Evolutionary conservation across 1,284 basidiomycete genomes (phyloP).

Genomic region (Leucoagaricus sp.): DNA sequence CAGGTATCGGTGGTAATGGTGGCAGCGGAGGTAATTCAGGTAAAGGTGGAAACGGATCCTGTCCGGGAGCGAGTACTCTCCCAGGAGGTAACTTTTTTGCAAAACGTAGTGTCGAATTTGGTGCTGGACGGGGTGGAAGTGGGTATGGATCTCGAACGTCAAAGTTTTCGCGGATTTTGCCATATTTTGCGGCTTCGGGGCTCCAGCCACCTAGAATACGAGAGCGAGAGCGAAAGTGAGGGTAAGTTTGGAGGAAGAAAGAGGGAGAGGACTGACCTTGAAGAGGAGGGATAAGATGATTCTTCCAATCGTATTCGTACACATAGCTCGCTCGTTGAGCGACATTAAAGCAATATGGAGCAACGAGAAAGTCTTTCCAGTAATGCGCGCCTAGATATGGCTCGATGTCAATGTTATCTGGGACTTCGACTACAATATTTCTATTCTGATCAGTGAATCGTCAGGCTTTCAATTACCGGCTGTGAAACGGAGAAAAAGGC

Average conservation of each 20-base stretch:
- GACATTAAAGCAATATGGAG: conserved; percentile 15
- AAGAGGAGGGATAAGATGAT: conserved; percentile 29
- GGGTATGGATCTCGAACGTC: conserved; percentile 30
- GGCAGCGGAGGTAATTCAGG: not conserved
- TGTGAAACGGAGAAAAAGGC: too few species aligned
- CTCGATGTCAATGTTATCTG: conserved; percentile 29
- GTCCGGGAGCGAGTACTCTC: not conserved
- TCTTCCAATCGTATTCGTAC: conserved; percentile 37
- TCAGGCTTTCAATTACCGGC: too few species aligned
- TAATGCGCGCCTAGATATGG: conserved; percentile 33
- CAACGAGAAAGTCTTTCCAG: conserved; percentile 26
- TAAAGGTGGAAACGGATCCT: not conserved
- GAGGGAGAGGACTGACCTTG: conserved; percentile 22
- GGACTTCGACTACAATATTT: conserved; percentile 38
- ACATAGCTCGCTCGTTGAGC: conserved; percentile 24
- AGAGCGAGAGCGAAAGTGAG: not conserved
- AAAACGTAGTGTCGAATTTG: conserved; percentile 19
- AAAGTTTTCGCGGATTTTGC: conserved; percentile 22
- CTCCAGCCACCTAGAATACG: conserved; percentile 27
- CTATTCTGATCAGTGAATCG: conserved; percentile 23
- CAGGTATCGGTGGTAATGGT: not conserved
- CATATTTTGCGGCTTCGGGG: conserved; percentile 23
- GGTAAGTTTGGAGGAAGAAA: not conserved
- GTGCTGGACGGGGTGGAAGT: conserved; percentile 21
- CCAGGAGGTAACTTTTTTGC: conserved; percentile 1